phyloP scores from a whole-genome alignment of 2,329 filamentous ascomycete genomes.

The Penicillium brasilianum region DNA sequence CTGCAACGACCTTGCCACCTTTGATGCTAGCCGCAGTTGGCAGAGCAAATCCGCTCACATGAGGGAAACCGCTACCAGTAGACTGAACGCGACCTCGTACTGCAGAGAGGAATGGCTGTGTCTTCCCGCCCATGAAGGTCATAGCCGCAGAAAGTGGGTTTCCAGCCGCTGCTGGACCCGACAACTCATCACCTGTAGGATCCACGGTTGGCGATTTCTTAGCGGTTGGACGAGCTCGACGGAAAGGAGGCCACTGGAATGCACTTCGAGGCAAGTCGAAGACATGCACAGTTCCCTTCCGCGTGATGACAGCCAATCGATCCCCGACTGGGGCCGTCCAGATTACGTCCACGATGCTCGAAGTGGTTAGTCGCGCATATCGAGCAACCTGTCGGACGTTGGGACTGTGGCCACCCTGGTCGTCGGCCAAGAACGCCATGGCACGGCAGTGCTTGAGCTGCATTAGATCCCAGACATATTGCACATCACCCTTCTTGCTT shows the following conservation, averaged over 20 bases:
- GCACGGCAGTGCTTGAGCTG: slow-evolving; percentile 52
- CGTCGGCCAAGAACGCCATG: slow-evolving; percentile 44
- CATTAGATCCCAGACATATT: slow-evolving; percentile 58
- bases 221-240: slow-evolving; percentile 51
- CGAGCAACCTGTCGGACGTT: slow-evolving; percentile 81
- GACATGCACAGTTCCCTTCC: slow-evolving; percentile 92
- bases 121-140: slow-evolving; percentile 66
- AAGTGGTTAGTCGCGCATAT: slow-evolving; percentile 89
- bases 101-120: slow-evolving; percentile 68
- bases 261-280: slow-evolving; percentile 83
- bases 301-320: slow-evolving; percentile 85
- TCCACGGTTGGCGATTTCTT: slow-evolving; percentile 45
- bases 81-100: slow-evolving; percentile 62
- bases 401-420: slow-evolving; percentile 36
- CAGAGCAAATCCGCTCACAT: slow-evolving; percentile 50
- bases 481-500: slow-evolving; percentile 55
- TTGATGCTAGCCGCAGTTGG: slow-evolving; percentile 54
- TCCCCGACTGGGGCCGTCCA: slow-evolving; percentile 85
- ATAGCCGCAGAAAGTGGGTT: slow-evolving; percentile 71
- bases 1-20: slow-evolving; percentile 54
- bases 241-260: slow-evolving; percentile 82
- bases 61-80: slow-evolving; percentile 50
- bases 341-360: slow-evolving; percentile 84
- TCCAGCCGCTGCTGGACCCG: slow-evolving; percentile 47
- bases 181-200: slow-evolving; percentile 54